phyloP scores from a whole-genome alignment of 805 yeast genomes.

The Metschnikowia lachancei region DNA sequence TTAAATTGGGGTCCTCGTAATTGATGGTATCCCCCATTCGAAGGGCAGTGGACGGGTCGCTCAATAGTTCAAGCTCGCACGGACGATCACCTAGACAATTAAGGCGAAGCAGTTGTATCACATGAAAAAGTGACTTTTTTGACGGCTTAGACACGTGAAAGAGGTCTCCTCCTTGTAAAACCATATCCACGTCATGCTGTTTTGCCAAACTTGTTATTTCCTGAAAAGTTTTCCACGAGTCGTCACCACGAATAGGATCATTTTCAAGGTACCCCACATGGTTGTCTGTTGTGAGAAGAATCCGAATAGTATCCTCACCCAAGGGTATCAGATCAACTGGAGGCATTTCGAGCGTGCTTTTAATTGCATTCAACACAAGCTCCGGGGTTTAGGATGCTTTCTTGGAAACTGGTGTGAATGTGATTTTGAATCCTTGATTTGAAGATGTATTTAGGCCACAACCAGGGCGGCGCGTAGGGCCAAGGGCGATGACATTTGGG shows the following conservation, averaged over 20 bases:
- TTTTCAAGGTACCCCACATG: conserved; percentile 92
- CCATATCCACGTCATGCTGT: conserved; percentile 74
- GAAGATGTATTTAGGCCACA: neutral
- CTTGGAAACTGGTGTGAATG: neutral
- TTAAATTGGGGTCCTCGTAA: conserved; percentile 87
- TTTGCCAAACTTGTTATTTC: conserved; percentile 76
- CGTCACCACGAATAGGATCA: conserved; percentile 88
- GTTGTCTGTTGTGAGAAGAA: conserved; percentile 88
- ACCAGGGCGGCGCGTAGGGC: neutral
- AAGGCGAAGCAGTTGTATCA: conserved; percentile 64
- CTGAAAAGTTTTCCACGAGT: conserved; percentile 81
- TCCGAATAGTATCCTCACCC: conserved; percentile 67
- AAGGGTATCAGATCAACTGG: conserved; percentile 41
- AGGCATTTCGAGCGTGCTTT: conserved; percentile 27
- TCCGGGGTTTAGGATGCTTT: neutral
- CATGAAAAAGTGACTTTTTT: conserved; percentile 81
- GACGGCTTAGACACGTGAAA: conserved; percentile 90
- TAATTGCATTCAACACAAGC: neutral
- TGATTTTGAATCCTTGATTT: neutral
- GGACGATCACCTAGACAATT: conserved; percentile 85
- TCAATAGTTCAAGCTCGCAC: conserved; percentile 74
- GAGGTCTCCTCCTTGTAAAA: conserved; percentile 88
- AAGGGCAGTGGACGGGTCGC: conserved; percentile 68
- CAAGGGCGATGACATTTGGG: too few relatives aligned
- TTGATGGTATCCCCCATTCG: conserved; percentile 69